Evolutionary conservation across 805 yeast genomes (phyloP), one percentile per base, ranked within the genome.

Genomic region (Yamadazyma phyllophila): DNA sequence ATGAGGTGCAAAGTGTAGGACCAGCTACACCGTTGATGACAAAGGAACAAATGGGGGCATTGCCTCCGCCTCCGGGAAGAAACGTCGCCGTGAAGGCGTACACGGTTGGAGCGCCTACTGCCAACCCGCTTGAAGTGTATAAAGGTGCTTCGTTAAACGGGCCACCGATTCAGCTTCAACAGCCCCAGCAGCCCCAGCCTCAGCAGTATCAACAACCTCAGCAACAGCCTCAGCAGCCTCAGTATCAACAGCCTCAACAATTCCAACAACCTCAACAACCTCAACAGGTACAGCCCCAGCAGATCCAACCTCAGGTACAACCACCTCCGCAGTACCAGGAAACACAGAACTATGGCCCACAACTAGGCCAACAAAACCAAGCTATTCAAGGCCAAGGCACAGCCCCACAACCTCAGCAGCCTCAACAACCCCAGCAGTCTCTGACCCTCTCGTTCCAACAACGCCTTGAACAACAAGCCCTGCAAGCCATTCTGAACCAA

Each of bases 1-100:
- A 16, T 14, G 26, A n/a, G 20, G 38, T 16, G 10, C 32, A 35
- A 29, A 12, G 7, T 10, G 1, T 33, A 7, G 48, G 38, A 12
- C 43, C 47, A 29, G 20, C 43, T 7, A 40, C 47, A 20, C 27
- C 41, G 2, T 48, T 50, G 2, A 46, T 59, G n/a, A 26, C 51
- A 10, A 55, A 50, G 26, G 64, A 56, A 13, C 55, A 57, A 36
- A 43, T 58, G 43, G 42, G 42, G 15, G 26, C 46, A 3, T 45
- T 56, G 24, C 61, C 61, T 4, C 50, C 61, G 4, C 62, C 63
- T 13, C 83, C 83, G 0, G 62, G 56, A 41, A 65, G 78, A 31
- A 61, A 59, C 24, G 73, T 64, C 0, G 49, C 43, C 4, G 58
- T 61, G 14, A 33, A 17, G 39, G 33, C 10, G 7, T 44, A 44